These are phyloP conservation scores for Podospora comata DNA, from an alignment of 495 filamentous ascomycete genomes.

Conservation along the genomic window DNA sequence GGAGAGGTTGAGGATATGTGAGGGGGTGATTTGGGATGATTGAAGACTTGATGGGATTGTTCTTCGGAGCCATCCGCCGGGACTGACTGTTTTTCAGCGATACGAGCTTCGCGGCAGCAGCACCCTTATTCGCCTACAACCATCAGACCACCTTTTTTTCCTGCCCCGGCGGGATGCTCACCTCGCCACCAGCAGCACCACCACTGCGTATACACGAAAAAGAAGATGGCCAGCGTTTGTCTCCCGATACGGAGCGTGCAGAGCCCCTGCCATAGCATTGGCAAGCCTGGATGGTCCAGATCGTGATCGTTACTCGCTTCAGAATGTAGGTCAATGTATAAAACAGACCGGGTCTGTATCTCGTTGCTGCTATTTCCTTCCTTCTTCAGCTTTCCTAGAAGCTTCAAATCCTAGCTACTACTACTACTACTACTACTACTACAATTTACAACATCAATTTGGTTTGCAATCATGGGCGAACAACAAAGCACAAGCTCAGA, in stretches of 20 bases:
- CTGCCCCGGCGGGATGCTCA: neutral
- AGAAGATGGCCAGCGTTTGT: neutral
- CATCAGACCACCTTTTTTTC: neutral
- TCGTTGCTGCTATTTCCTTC: neutral
- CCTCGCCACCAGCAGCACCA: neutral
- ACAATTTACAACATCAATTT: neutral
- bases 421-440: neutral
- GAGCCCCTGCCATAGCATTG: neutral
- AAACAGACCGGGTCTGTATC: neutral
- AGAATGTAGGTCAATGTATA: neutral
- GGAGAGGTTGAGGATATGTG: neutral
- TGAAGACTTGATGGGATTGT: no score
- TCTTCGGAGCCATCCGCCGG: neutral
- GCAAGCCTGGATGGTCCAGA: neutral
- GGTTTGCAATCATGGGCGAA: conserved; percentile 34
- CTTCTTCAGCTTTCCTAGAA: conserved; percentile 10
- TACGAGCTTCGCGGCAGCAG: neutral
- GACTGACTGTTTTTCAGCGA: neutral
- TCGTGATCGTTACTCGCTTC: no score
- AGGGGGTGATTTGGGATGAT: neutral
- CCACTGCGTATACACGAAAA: neutral
- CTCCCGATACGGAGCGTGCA: neutral
- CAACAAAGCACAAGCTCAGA: conserved; percentile 17
- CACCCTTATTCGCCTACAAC: neutral
- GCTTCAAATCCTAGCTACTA: conserved; percentile 5